These are phyloP conservation scores for Carex sylvatica DNA, from an alignment of 202 grass and related monocot species.

Conservation along the genomic window DNA sequence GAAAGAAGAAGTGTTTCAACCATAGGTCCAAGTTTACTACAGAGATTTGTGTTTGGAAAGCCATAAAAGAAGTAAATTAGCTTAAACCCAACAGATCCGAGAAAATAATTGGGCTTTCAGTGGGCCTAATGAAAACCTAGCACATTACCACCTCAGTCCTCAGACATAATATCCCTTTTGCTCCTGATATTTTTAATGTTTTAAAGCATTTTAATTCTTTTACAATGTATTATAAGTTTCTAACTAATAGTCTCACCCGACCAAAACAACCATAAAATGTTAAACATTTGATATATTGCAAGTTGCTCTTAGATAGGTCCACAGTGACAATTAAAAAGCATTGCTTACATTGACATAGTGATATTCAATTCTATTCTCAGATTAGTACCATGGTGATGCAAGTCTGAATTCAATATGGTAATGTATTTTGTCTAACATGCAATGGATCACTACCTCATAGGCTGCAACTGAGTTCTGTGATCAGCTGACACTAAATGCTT, in stretches of 20 bases:
- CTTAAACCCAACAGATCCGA: background rate
- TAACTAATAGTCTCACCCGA: slow-evolving; percentile 14
- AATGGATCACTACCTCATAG: background rate
- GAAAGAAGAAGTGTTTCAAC: background rate
- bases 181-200: background rate
- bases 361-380: background rate
- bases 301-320: slow-evolving; percentile 1
- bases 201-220: background rate
- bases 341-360: background rate
- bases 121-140: background rate
- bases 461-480: background rate
- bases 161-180: background rate
- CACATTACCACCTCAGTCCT: background rate
- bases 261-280: slow-evolving; percentile 19
- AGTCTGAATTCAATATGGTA: background rate
- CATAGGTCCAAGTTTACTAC: background rate
- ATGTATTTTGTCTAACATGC: background rate
- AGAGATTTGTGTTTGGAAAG: too few relatives aligned
- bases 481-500: background rate
- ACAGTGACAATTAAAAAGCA: background rate
- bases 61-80: too few relatives aligned
- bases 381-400: background rate
- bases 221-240: background rate
- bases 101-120: background rate
- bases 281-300: background rate